Conservation (phyloP, 305 asterid genomes). For the Solanum hybrid region DNA sequence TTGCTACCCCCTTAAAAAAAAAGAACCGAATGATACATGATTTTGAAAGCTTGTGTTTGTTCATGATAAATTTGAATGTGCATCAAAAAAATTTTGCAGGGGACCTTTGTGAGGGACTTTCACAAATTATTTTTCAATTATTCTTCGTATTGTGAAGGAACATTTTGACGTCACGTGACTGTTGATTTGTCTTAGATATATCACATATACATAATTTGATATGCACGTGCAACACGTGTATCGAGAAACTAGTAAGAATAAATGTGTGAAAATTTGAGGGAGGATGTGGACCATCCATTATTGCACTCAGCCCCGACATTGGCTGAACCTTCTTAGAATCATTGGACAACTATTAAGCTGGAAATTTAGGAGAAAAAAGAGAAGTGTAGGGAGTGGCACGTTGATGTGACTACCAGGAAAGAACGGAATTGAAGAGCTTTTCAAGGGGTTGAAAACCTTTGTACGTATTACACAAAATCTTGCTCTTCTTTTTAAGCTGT, state of each 20-base stretch:
- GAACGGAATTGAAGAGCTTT: background rate
- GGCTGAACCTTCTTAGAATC: background rate
- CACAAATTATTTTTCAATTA: background rate
- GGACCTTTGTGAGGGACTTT: background rate
- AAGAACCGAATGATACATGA: background rate
- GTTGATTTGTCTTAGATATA: background rate
- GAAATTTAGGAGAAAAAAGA: background rate
- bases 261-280: background rate
- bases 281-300: background rate
- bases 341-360: background rate
- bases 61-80: background rate
- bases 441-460: background rate
- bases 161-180: background rate
- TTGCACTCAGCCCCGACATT: background rate
- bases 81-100: background rate
- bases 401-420: background rate
- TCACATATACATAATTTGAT: background rate
- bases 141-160: background rate
- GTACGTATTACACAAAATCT: background rate
- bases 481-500: background rate
- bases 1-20: background rate
- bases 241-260: background rate
- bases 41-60: background rate
- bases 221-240: background rate
- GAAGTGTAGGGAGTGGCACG: background rate